Evolutionary conservation across 2,329 filamentous ascomycete species (phyloP).

Genomic region (Aureobasidium sp.): DNA sequence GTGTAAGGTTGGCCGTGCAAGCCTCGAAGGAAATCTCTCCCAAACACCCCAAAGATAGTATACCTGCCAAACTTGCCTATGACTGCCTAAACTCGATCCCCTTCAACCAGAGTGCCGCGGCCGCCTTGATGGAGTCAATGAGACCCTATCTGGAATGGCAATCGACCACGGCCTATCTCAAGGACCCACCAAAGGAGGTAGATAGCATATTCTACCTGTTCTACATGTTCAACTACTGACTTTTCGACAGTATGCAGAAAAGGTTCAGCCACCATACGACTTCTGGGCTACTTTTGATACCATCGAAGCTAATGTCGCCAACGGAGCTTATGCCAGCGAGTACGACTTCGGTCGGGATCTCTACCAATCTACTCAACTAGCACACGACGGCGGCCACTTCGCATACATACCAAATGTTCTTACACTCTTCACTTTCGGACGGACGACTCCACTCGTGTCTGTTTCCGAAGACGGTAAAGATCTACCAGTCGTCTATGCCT

Average conservation of each 20-base stretch:
- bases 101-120: constrained; percentile 34
- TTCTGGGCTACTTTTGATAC: constrained; percentile 32
- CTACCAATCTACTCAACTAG: constrained; percentile 43
- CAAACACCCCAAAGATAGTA: constrained; percentile 8
- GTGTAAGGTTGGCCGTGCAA: not conserved
- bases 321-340: constrained; percentile 32
- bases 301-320: constrained; percentile 32
- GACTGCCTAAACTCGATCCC: constrained; percentile 40
- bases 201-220: not conserved
- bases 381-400: constrained; percentile 61
- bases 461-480: constrained; percentile 52
- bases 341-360: constrained; percentile 44
- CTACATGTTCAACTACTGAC: not conserved
- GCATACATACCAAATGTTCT: constrained; percentile 47
- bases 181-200: constrained; percentile 35
- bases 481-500: constrained; percentile 50
- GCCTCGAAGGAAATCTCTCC: not conserved
- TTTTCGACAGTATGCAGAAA: constrained; percentile 31
- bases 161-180: constrained; percentile 36
- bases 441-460: constrained; percentile 47
- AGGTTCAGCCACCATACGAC: constrained; percentile 37
- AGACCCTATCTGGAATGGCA: constrained; percentile 41
- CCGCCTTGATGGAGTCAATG: constrained; percentile 35
- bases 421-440: constrained; percentile 43
- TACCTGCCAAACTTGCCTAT: constrained; percentile 37